Conservation (phyloP, 2,329 filamentous ascomycete species). For the Exophiala alcalophila region DNA sequence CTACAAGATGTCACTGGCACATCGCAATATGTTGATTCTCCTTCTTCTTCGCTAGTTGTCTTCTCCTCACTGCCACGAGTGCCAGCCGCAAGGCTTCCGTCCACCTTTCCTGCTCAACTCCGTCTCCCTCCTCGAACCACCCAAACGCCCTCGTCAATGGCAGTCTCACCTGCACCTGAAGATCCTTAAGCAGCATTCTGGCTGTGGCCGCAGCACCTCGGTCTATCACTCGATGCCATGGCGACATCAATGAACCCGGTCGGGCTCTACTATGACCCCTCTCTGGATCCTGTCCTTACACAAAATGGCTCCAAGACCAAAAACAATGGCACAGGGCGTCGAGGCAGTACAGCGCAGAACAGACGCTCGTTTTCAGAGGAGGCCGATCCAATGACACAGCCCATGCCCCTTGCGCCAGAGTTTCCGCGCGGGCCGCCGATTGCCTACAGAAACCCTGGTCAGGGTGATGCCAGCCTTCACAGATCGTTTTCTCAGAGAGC, state of each 20-base stretch:
- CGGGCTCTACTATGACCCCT: constrained; percentile 28
- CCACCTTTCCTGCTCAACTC: too few relatives aligned
- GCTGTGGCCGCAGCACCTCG: too few relatives aligned
- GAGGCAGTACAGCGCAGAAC: constrained; percentile 5
- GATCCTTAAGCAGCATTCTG: too few relatives aligned
- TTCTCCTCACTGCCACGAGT: too few relatives aligned
- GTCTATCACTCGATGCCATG: constrained; percentile 6
- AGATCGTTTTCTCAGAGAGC: too few relatives aligned
- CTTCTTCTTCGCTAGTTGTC: too few relatives aligned
- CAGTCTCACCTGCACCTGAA: too few relatives aligned
- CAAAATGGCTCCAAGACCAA: constrained; percentile 7
- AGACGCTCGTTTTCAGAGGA: constrained; percentile 15
- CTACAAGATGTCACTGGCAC: too few relatives aligned
- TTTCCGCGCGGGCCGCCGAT: constrained; percentile 58
- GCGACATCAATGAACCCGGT: constrained; percentile 29
- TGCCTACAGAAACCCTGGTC: constrained; percentile 51
- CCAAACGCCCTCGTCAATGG: too few relatives aligned
- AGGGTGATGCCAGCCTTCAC: constrained; percentile 36
- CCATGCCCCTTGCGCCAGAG: constrained; percentile 52
- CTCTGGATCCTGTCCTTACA: constrained; percentile 23
- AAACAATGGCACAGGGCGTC: constrained; percentile 15
- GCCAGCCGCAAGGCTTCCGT: too few relatives aligned
- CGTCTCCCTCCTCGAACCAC: too few relatives aligned
- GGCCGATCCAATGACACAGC: constrained; percentile 3
- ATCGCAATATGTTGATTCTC: too few relatives aligned